These are phyloP conservation scores for Saraca asoca DNA, from an alignment of 331 rosid species.

Conservation along the genomic window DNA sequence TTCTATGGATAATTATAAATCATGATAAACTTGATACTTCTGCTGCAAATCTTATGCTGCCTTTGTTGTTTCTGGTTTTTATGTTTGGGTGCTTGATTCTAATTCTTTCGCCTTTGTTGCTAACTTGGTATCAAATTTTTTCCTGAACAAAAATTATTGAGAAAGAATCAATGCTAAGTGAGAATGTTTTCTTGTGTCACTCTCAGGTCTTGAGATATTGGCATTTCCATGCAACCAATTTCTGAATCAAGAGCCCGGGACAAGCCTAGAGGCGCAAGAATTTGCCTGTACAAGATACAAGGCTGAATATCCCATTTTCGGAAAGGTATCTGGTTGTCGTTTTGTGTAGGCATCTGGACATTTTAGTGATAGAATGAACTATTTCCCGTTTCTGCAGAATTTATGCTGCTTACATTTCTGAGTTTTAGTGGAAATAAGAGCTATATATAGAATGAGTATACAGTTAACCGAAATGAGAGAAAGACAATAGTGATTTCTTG, in stretches of 20 bases:
- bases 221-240: conserved; percentile 85
- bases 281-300: conserved; percentile 77
- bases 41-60: too few species aligned
- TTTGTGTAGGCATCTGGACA: conserved; percentile 6
- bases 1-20: neutral
- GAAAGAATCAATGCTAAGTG: conserved; percentile 3
- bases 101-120: too few species aligned
- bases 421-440: neutral
- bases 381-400: conserved; percentile 9
- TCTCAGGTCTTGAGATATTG: conserved; percentile 73
- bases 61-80: too few species aligned
- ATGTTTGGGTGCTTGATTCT: too few species aligned
- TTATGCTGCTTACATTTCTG: neutral
- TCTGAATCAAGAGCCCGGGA: conserved; percentile 74
- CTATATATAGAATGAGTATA: neutral
- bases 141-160: conserved; percentile 4
- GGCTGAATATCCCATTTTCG: conserved; percentile 75
- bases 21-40: neutral
- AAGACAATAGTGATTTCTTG: neutral
- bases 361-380: neutral
- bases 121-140: neutral
- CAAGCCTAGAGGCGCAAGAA: conserved; percentile 56
- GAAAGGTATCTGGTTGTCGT: conserved; percentile 48
- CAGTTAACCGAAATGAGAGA: neutral
- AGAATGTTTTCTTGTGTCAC: too few species aligned